Base-by-base conservation (phyloP, 2,329 filamentous ascomycete genomes). In the Nigrograna mackinnonii region DNA sequence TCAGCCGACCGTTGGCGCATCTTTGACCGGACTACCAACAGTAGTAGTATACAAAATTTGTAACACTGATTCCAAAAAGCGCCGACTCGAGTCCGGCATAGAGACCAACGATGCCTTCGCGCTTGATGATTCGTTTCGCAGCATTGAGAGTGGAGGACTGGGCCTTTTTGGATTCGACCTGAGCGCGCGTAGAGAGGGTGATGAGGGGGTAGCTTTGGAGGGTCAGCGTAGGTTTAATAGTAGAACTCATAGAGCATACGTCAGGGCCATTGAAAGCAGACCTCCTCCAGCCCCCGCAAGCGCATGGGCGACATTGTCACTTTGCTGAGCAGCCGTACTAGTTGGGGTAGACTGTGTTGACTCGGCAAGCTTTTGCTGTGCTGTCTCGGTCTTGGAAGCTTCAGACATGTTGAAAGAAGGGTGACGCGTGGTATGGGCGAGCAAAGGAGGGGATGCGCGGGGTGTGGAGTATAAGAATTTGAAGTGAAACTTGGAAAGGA, bases 1-100 rank as follows among this genome's bases (percentile, higher is more conserved):
- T 34, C 37, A 46, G 39, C 43, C 31, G 40, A 17, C 37, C 14
- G 21, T 17, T 28, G 6, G 16, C 21, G 34, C 12, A 38, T 6
- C 16, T 5, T 33, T 18, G 22, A 22, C n/a, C 6, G 34, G 19
- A 11, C 36, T 18, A 47, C 65, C 22, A 55, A 78, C 89, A 99
- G 79, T 97, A 99, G 76, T 99, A 99, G 79, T 99, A 99, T 35
- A 99, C 92, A 68, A 99, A 99, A 78, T 99, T 99, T 60, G 94
- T 99, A 57, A 99, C 86, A 70, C 88, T 94, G 76, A 99, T 97
- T 68, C 94, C 94, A 70, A 99, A 96, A 34, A 99, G 79, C 38
- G 94, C 94, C 49, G 89, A 95, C 70, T 95, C 90, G 46, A 99
- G 83, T 31, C 94, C 94, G 5, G 94, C 85, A 68, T 97, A 99